Percentiles rank a stretch among this genome's conserved stretches.
Evolutionary conservation across 2,329 filamentous ascomycete genomes (phyloP).

Genomic region (Penicillium sp.): DNA sequence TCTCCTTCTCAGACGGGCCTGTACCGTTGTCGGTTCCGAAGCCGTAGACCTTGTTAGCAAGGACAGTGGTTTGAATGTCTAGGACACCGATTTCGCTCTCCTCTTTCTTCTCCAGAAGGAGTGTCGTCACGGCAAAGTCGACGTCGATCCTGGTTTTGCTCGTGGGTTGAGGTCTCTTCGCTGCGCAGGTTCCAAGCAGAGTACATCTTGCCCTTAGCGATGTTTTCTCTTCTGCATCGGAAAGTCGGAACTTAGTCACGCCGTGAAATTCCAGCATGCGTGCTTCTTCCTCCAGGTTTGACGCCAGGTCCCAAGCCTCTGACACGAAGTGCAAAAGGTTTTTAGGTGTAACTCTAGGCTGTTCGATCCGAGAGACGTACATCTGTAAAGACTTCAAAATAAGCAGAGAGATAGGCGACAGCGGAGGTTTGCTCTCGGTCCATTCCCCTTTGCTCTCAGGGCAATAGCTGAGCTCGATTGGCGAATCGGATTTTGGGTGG

Average conservation of each 20-base stretch:
- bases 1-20: conserved; percentile 40
- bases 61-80: conserved; percentile 44
- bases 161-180: conserved; percentile 20
- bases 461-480: conserved; percentile 42
- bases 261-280: conserved; percentile 51
- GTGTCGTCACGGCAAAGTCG: conserved; percentile 45
- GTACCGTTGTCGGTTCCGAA: conserved; percentile 36
- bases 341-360: conserved; percentile 41
- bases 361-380: conserved; percentile 42
- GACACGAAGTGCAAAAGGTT: conserved; percentile 48
- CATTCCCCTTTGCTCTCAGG: conserved; percentile 28
- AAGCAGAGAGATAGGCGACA: conserved; percentile 46
- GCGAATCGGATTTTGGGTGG: conserved; percentile 30
- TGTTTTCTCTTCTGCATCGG: conserved; percentile 31
- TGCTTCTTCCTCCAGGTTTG: conserved; percentile 48
- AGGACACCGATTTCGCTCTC: conserved; percentile 32
- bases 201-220: conserved; percentile 46
- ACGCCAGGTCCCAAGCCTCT: conserved; percentile 48
- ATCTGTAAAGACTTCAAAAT: conserved; percentile 48
- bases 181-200: conserved; percentile 34
- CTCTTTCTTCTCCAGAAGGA: conserved; percentile 25
- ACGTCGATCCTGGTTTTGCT: conserved; percentile 39
- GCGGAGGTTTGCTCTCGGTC: conserved; percentile 16
- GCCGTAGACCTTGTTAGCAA: conserved; percentile 48
- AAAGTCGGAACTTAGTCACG: conserved; percentile 45